These are phyloP conservation scores for Diaporthe batatas DNA, from an alignment of 2,329 filamentous ascomycete genomes.

Conservation along the genomic window DNA sequence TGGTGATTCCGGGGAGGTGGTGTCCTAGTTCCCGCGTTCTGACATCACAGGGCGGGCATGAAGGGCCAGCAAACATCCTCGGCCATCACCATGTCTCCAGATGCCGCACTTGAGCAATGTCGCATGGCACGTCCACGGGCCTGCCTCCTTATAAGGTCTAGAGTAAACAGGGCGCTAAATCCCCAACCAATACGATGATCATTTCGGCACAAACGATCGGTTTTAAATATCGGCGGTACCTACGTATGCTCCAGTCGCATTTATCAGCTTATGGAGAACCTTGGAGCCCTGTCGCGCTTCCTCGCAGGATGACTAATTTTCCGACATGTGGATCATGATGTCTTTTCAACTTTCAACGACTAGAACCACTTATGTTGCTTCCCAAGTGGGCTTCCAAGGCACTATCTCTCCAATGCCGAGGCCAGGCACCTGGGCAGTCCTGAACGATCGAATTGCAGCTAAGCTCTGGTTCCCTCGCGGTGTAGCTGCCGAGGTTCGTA, in stretches of 20 bases:
- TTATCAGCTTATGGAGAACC: constrained; percentile 14
- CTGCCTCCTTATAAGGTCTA: background rate
- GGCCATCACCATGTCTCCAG: background rate
- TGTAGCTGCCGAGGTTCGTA: constrained; percentile 12
- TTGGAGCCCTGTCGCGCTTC: background rate
- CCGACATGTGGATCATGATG: background rate
- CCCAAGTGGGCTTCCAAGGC: background rate
- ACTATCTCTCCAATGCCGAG: background rate
- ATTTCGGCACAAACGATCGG: background rate
- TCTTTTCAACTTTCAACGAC: background rate
- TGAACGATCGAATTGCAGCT: background rate
- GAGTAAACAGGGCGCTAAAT: background rate
- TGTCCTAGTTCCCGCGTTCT: background rate
- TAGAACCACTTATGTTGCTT: background rate
- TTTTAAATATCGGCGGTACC: background rate
- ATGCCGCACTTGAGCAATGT: background rate
- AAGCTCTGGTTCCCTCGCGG: background rate
- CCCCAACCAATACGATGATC: no score
- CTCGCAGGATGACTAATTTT: background rate
- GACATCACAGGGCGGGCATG: background rate
- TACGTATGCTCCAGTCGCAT: background rate
- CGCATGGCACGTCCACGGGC: background rate
- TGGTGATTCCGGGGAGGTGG: constrained; percentile 28
- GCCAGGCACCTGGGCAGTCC: no score
- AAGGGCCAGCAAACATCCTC: background rate